Evolutionary conservation across 257 asterid genomes (phyloP), one percentile per base, ranked within the genome.

Genomic region (Sherardia arvensis): DNA sequence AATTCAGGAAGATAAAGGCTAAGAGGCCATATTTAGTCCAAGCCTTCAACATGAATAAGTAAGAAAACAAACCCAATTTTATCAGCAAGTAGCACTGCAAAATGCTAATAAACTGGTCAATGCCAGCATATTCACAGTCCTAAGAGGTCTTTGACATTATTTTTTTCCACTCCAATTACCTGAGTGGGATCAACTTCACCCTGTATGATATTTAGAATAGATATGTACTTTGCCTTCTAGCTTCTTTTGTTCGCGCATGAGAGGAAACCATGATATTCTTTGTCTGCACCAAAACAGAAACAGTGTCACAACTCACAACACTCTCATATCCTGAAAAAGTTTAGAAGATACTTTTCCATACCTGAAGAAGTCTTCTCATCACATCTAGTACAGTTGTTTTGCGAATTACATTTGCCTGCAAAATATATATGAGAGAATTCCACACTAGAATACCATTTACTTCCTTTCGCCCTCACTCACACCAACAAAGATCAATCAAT

Each of bases 171-270:
- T 23, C 25, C 62, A 69, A 73, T 45, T 85, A 89, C 99, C 99
- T 92, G 99, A 57, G 99, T 90, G 48, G 99, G 99, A 83, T 93
- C 99, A 66, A 93, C 97, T 77, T 93, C 99, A 74, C 99, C 99
- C 78, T 93, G 99, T 69, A 93, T 93, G 62, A 90, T 93, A 76
- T 93, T 93, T 76, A 93, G 77, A 62, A 93, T 90, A 23, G 97
- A 93, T 73, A 93, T 90, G 81, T 90, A 93, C 72, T 93, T 93
- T 64, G 97, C 93, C 78, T 87, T 76, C 97, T 93, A 58, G 99
- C 99, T 78, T 84, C 96, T 84, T 93, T 93, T 47, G 97, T 73
- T 64, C 96, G 86, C 56, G 97, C 86, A 79, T 80, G 75, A 47
- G 97, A 85, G 21, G 99, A 93, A 76, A 93, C 99, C 97, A 93